Base-by-base conservation (phyloP, 441 rosid genomes). In the Mallotus japonicus region DNA sequence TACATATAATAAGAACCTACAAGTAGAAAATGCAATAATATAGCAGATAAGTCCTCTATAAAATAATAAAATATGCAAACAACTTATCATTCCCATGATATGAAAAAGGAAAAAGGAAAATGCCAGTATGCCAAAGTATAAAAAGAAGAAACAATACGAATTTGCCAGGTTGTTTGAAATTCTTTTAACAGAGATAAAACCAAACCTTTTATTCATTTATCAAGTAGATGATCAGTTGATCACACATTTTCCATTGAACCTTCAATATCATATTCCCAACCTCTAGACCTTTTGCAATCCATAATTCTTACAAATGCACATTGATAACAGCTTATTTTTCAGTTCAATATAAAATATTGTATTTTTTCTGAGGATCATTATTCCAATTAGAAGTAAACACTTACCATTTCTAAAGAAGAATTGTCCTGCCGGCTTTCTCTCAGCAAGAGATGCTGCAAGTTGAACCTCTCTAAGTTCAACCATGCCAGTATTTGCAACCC, bases 391-490 rank as follows among this genome's bases (percentile, higher is more conserved):
- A 64, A 58, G 44, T 56, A 63, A 42, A 20, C 68, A 82, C 89
- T 73, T 69, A 90, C 99, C 99, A 78, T 80, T 83, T 76, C 93
- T 86, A 69, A 90, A 96, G 84, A 87, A 85, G 60, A 85, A 78
- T 63, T 86, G 87, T 61, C 97, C 95, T 0, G 88, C 87, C 68
- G 97, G 89, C 77, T 87, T 96, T 84, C 78, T 93, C 88, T 93
- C 98, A 68, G 98, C 91, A 79, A 96, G 88, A 83, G 88, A 82
- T 49, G 84, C 78, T 57, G 92, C 93, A 79, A 96, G 84, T 71
- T 81, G 85, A 75, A 83, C 74, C 54, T 93, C 92, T 17, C 91
- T 89, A 78, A 96, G 89, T 82, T 93, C 98, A 76, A 93, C 83
- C 83, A 87, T 80, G 37, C 94, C 97, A 80, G 82, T 82, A 83